Evolutionary conservation across 768 basidiomycete species (phyloP).

Genomic region (Lactarius vividus): DNA sequence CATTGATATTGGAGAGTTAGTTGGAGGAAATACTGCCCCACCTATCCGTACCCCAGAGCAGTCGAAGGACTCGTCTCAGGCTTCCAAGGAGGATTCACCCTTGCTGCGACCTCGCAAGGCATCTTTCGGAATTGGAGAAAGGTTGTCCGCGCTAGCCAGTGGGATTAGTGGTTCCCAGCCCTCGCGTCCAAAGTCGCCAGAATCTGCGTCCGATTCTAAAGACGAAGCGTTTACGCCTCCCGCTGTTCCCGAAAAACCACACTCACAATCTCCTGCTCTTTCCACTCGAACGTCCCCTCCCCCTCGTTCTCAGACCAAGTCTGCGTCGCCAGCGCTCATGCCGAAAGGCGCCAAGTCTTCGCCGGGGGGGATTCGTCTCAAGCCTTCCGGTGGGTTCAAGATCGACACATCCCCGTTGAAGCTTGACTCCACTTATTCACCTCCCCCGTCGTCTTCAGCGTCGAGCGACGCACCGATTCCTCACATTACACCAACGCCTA

Average conservation of each 20-base stretch:
- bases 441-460: conserved; percentile 32
- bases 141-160: conserved; percentile 21
- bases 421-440: conserved; percentile 19
- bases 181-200: conserved; percentile 14
- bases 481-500: conserved; percentile 35
- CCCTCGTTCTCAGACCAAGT: conserved; percentile 1
- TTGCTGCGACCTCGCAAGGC: conserved; percentile 16
- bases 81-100: conserved; percentile 1
- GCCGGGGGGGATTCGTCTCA: neutral
- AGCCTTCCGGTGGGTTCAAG: neutral
- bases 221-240: conserved; percentile 26
- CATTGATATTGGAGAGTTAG: conserved; percentile 37
- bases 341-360: conserved; percentile 18
- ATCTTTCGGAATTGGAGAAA: conserved; percentile 24
- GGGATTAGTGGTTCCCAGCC: conserved; percentile 17
- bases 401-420: conserved; percentile 14
- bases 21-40: conserved; percentile 3
- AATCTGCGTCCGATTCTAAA: neutral
- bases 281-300: conserved; percentile 8
- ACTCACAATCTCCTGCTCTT: conserved; percentile 25
- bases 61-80: neutral
- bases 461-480: conserved; percentile 26
- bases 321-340: conserved; percentile 7
- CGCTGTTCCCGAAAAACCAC: conserved; percentile 21
- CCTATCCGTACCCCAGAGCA: conserved; percentile 10